Percentiles rank a stretch among this genome's conserved stretches.
Conservation (phyloP, 768 basidiomycete genomes). For the Clathrus columnatus region DNA sequence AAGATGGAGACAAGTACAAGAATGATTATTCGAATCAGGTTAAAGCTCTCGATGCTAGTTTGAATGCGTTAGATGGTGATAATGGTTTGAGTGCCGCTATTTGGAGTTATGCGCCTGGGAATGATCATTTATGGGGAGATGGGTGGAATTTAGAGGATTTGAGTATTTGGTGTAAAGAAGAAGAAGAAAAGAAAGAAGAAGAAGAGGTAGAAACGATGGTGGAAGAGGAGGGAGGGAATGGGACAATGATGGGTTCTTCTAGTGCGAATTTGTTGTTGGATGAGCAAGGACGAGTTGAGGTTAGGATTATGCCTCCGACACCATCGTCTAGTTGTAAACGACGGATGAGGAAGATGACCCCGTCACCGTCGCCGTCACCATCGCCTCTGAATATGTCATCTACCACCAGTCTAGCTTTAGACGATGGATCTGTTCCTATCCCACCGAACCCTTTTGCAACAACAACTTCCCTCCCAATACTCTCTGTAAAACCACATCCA, state of each 20-base stretch:
- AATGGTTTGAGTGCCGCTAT: slow-evolving; percentile 74
- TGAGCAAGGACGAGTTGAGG: background rate
- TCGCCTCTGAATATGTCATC: background rate
- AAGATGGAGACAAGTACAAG: slow-evolving; percentile 51
- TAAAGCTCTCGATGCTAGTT: slow-evolving; percentile 78
- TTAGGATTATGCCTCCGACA: too few relatives aligned
- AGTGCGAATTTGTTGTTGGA: too few relatives aligned
- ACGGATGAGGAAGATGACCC: too few relatives aligned
- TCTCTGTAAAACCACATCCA: background rate
- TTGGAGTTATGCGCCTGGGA: slow-evolving; percentile 85
- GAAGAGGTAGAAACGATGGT: slow-evolving; percentile 13
- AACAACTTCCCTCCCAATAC: background rate
- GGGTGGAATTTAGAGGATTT: slow-evolving; percentile 96
- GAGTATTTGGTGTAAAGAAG: slow-evolving; percentile 78
- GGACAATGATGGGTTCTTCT: too few relatives aligned
- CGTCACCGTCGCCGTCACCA: background rate
- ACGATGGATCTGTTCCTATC: too few relatives aligned
- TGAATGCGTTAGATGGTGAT: slow-evolving; percentile 68
- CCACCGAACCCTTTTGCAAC: background rate
- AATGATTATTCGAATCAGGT: slow-evolving; percentile 76
- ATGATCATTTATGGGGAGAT: slow-evolving; percentile 85
- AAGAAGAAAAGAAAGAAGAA: slow-evolving; percentile 26
- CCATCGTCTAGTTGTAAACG: too few relatives aligned
- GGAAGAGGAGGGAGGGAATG: slow-evolving; percentile 6
- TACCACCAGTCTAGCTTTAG: background rate